Evolutionary conservation across 805 yeast species (phyloP).

Genomic region (Candida maris): DNA sequence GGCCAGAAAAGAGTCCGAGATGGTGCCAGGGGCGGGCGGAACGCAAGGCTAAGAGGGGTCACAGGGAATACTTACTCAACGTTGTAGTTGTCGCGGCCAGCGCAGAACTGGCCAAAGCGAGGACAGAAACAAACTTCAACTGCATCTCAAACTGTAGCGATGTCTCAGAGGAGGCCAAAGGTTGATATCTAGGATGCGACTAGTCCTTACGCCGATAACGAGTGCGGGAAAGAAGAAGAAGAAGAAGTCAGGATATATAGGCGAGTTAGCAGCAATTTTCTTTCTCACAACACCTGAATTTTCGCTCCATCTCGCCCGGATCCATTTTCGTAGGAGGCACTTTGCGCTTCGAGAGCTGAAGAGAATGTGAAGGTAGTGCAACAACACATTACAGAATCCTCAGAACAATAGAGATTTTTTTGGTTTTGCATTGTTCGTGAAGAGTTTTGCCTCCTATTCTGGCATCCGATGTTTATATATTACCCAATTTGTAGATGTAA

Average conservation of each 20-base stretch:
- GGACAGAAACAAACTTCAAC: slow-evolving; percentile 47
- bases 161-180: neutral
- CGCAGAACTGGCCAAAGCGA: slow-evolving; percentile 49
- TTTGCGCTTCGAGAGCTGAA: neutral
- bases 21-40: too few relatives aligned
- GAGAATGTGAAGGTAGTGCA: neutral
- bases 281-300: neutral
- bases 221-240: slow-evolving; percentile 1
- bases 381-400: neutral
- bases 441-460: neutral
- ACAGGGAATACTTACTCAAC: slow-evolving; percentile 35
- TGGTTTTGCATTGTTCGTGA: neutral
- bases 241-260: neutral
- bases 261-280: slow-evolving; percentile 2
- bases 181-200: neutral
- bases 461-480: neutral
- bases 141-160: slow-evolving; percentile 39
- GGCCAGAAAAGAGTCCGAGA: too few relatives aligned
- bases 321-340: neutral
- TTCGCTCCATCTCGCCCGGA: slow-evolving; percentile 1
- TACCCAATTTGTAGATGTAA: slow-evolving; percentile 2
- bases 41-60: too few relatives aligned
- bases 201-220: too few relatives aligned
- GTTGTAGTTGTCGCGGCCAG: slow-evolving; percentile 37
- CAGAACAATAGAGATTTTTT: neutral